These are phyloP conservation scores for Pichia paraexigua DNA, from an alignment of 805 yeast genomes.

Conservation along the genomic window DNA sequence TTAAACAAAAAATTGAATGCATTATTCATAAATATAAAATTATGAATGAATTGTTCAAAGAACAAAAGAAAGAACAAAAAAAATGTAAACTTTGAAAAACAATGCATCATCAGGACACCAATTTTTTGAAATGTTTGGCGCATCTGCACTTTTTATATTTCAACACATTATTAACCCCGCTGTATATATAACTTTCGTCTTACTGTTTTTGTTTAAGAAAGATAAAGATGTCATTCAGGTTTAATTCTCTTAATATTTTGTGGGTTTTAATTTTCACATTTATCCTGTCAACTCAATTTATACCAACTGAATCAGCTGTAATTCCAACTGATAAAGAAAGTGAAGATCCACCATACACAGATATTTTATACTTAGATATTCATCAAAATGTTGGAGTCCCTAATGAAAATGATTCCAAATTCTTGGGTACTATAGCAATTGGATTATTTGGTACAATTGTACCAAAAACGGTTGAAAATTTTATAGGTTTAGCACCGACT, in stretches of 20 bases:
- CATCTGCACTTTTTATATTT: no score
- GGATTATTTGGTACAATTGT: slow-evolving; percentile 61
- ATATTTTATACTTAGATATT: slow-evolving; percentile 36
- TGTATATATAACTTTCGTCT: not conserved
- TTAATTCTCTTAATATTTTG: not conserved
- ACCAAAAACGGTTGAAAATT: slow-evolving; percentile 58
- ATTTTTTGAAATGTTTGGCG: no score
- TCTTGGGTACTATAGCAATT: slow-evolving; percentile 40
- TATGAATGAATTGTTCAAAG: no score
- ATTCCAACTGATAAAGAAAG: not conserved
- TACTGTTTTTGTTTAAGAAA: not conserved
- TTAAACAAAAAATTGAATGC: no score
- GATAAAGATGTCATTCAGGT: not conserved
- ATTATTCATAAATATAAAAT: no score
- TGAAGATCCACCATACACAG: slow-evolving; percentile 44
- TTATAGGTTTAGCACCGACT: slow-evolving; percentile 40
- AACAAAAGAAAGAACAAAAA: no score
- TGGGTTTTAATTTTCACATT: not conserved
- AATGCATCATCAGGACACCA: no score
- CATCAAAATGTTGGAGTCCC: slow-evolving; percentile 14
- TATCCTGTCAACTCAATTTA: not conserved
- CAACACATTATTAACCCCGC: no score
- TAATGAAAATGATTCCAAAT: slow-evolving; percentile 7
- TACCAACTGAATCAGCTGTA: not conserved
- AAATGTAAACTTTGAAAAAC: no score